A percentile compares a stretch with the other conserved stretches of the same genome.
These are phyloP conservation scores for Ophiocordyceps australis DNA, from an alignment of 2,329 filamentous ascomycete species.

Conservation along the genomic window DNA sequence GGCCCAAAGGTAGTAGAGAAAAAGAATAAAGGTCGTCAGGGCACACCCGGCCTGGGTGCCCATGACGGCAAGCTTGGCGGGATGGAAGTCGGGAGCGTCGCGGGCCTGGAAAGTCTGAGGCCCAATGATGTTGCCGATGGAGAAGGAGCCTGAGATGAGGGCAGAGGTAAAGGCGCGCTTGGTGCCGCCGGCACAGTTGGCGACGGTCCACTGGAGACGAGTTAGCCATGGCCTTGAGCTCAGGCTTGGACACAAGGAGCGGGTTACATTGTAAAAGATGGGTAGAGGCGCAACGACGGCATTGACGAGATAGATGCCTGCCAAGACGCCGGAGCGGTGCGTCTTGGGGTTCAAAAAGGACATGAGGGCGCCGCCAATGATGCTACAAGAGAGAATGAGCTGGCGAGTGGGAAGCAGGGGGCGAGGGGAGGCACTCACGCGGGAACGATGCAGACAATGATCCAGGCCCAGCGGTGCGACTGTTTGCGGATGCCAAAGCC, in stretches of 20 bases:
- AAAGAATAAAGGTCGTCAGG: constrained; percentile 21
- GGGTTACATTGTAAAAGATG: constrained; percentile 24
- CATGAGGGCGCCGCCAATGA: constrained; percentile 31
- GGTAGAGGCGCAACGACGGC: constrained; percentile 25
- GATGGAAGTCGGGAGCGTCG: constrained; percentile 31
- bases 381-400: constrained; percentile 8
- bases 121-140: constrained; percentile 36
- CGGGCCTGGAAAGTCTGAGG: constrained; percentile 34
- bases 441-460: constrained; percentile 27
- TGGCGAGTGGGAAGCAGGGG: too few relatives aligned
- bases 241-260: not conserved
- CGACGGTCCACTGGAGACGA: constrained; percentile 21
- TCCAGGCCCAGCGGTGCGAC: constrained; percentile 31
- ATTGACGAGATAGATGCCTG: constrained; percentile 31
- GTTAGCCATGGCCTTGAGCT: not conserved
- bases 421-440: constrained; percentile 13
- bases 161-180: constrained; percentile 32
- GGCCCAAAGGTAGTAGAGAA: constrained; percentile 30
- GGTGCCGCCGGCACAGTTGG: constrained; percentile 31
- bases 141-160: constrained; percentile 29
- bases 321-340: constrained; percentile 26
- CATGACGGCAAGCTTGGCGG: constrained; percentile 35
- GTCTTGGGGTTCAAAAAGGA: constrained; percentile 25
- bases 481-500: constrained; percentile 25
- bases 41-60: constrained; percentile 26